Conservation (phyloP, 371 early-diverging fungal species). For the Saksenaea vasiformis region DNA sequence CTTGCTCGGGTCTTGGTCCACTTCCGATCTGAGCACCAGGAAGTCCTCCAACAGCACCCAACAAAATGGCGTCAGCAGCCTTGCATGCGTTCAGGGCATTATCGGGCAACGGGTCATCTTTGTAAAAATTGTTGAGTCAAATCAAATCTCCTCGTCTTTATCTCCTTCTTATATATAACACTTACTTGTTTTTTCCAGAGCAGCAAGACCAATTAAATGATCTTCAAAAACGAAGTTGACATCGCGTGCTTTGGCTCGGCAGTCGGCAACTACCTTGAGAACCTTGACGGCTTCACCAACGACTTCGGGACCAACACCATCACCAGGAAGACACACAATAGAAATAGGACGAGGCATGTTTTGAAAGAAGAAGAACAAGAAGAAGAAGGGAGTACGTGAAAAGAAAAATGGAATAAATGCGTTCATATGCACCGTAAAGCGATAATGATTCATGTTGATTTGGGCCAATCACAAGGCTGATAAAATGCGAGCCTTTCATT, state of each 20-base stretch:
- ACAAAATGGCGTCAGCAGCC: conserved; percentile 84
- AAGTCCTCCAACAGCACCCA: conserved; percentile 96
- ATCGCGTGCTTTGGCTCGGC: conserved; percentile 58
- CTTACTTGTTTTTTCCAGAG: conserved; percentile 89
- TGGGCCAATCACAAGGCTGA: conserved; percentile 21
- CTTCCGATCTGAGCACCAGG: conserved; percentile 86
- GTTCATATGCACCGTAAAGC: not conserved
- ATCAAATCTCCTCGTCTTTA: no score
- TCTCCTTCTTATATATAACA: not conserved
- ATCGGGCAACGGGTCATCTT: conserved; percentile 86
- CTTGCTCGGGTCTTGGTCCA: conserved; percentile 94
- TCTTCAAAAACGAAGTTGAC: conserved; percentile 73
- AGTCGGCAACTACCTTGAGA: conserved; percentile 72
- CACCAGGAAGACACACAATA: conserved; percentile 88
- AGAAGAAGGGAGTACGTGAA: not conserved
- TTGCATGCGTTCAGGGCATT: conserved; percentile 78
- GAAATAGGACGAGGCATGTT: conserved; percentile 23
- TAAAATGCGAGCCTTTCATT: not conserved
- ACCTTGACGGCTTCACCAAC: conserved; percentile 89
- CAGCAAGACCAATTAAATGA: conserved; percentile 88
- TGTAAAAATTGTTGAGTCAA: no score
- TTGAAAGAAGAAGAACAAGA: conserved; percentile 6
- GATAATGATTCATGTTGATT: conserved; percentile 30
- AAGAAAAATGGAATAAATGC: not conserved
- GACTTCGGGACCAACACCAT: conserved; percentile 96